These are phyloP conservation scores for Echeveria elegans DNA, from an alignment of 164 flowering plant species.

Conservation along the genomic window DNA sequence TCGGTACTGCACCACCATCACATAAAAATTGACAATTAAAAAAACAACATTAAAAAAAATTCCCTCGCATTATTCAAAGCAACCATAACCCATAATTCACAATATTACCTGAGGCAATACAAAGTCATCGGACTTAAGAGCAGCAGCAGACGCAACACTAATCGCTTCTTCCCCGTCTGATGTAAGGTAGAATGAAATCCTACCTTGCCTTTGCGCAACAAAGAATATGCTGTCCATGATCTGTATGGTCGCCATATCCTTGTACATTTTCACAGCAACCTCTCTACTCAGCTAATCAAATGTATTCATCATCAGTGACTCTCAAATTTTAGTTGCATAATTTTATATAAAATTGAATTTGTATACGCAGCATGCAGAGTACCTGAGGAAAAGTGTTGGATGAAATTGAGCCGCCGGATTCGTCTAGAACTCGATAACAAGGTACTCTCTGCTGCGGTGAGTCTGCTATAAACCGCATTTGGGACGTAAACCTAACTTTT, in stretches of 20 bases:
- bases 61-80: background rate
- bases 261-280: conserved; percentile 55
- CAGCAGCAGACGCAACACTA: conserved; percentile 82
- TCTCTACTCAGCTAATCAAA: conserved; percentile 43
- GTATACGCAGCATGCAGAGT: too few species aligned
- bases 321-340: background rate
- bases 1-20: conserved; percentile 49
- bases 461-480: conserved; percentile 16
- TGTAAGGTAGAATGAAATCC: conserved; percentile 74
- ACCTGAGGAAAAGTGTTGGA: conserved; percentile 21
- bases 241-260: conserved; percentile 62
- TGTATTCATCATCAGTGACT: background rate
- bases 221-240: conserved; percentile 63
- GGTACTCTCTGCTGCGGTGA: conserved; percentile 23
- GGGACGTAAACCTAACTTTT: background rate
- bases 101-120: conserved; percentile 63
- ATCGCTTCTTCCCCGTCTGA: conserved; percentile 78
- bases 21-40: background rate
- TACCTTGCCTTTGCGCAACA: conserved; percentile 89
- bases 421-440: conserved; percentile 42
- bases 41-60: background rate
- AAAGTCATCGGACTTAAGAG: conserved; percentile 49
- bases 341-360: too few species aligned
- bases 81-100: too few species aligned
- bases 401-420: conserved; percentile 21